These are phyloP conservation scores for Colletotrichum camelliae DNA, from an alignment of 2,329 filamentous ascomycete genomes.

Conservation along the genomic window DNA sequence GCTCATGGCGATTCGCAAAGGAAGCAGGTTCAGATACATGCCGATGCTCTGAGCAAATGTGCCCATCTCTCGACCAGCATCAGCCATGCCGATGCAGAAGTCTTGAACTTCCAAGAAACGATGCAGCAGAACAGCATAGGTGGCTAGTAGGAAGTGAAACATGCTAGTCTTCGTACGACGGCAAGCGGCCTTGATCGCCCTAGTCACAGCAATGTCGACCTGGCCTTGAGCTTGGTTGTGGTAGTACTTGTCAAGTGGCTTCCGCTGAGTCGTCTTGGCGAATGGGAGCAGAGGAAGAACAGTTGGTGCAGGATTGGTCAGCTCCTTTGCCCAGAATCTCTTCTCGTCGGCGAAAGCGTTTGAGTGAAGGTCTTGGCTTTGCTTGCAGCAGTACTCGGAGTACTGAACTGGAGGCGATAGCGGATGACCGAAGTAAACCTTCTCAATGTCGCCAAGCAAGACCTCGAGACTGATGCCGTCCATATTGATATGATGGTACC, in stretches of 20 bases:
- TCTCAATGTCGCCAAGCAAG: background rate
- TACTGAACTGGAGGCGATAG: background rate
- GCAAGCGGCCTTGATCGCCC: background rate
- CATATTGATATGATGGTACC: background rate
- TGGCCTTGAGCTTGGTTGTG: background rate
- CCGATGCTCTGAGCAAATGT: conserved; percentile 40
- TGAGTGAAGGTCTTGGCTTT: background rate
- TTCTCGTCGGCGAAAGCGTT: background rate
- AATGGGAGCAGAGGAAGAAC: background rate
- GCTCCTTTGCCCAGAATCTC: background rate
- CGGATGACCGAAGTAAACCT: background rate
- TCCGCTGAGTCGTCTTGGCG: background rate
- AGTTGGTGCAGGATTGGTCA: background rate
- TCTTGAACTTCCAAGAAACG: conserved; percentile 30
- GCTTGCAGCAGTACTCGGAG: background rate
- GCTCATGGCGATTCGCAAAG: conserved; percentile 41
- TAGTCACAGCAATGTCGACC: background rate
- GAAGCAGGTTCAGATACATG: conserved; percentile 52
- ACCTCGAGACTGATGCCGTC: background rate
- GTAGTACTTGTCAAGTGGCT: background rate
- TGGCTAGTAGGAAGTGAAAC: conserved; percentile 53
- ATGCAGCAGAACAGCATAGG: conserved; percentile 26
- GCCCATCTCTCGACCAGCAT: conserved; percentile 41
- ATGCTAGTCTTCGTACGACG: conserved; percentile 13
- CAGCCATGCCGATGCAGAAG: conserved; percentile 55